Evolutionary conservation across 306 rosid genomes (phyloP), one percentile per base, ranked within the genome.

Genomic region (Quillaja saponaria): DNA sequence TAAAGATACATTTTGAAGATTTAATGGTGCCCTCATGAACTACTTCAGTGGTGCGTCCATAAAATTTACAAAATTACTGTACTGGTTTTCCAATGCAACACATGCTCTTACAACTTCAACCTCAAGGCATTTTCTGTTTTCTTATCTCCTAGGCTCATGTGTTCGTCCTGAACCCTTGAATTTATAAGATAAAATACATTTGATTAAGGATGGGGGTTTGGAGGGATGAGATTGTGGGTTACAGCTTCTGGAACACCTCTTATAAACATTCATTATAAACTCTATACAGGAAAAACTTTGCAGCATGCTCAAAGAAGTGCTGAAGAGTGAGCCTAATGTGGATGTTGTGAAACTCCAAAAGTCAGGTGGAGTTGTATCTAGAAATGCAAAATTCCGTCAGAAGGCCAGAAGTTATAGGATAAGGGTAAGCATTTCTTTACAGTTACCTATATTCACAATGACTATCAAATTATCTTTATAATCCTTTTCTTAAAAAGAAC

Each of bases 331-430:
- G 55, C 89, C 99, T 34, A 77, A 80, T 12, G 91, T 92, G 71
- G 96, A 89, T 49, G 96, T 92, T 41, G 99, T 92, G 63, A 92
- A 92, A 74, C 99, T 89, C 74, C 96, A 92, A 66, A 89, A 78
- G 72, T 92, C 99, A 6, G 99, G 99, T 34, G 99, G 99, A 39
- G 99, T 92, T 74, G 96, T 92, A 74, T 76, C 90, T 35, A 84
- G 99, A 70, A 86, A 82, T 53, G 76, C 71, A 38, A 92, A 92
- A 74, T 72, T 75, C 62, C 90, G 95, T 55, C 89, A 92, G 68
- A 84, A 82, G 58, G 56, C 96, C 66, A 81, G 99, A 82, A 81
- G 85, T 72, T 66, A 44, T 62, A 81, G 92, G 87, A 92, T 89
- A 69, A 82, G 96, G 85, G 99, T 86, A 81, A 73, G 54, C 49